These are phyloP conservation scores for Calcarisporium arbuscula DNA, from an alignment of 2,329 filamentous ascomycete genomes.

Conservation along the genomic window DNA sequence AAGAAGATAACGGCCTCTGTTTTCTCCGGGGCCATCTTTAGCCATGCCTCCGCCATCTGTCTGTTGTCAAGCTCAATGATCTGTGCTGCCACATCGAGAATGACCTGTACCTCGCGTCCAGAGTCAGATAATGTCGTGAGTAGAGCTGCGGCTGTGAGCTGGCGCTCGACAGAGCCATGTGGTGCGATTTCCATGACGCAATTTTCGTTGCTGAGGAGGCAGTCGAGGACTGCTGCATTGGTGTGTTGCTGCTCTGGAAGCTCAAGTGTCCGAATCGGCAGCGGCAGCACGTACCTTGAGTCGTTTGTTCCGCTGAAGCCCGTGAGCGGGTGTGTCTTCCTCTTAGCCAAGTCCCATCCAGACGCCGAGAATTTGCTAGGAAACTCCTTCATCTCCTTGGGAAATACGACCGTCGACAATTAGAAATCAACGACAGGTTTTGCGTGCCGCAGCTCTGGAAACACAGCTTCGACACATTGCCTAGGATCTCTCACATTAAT, in stretches of 20 bases:
- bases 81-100: slow-evolving; percentile 66
- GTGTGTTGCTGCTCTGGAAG: slow-evolving; percentile 52
- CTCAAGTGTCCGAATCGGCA: slow-evolving; percentile 50
- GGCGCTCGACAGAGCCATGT: not conserved
- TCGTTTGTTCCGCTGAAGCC: slow-evolving; percentile 70
- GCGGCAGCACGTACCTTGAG: slow-evolving; percentile 49
- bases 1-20: slow-evolving; percentile 48
- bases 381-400: slow-evolving; percentile 57
- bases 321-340: slow-evolving; percentile 43
- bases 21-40: slow-evolving; percentile 20
- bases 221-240: slow-evolving; percentile 58
- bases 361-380: slow-evolving; percentile 56
- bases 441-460: slow-evolving; percentile 43
- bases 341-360: slow-evolving; percentile 57
- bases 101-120: slow-evolving; percentile 41
- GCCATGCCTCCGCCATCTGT: slow-evolving; percentile 47
- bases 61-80: slow-evolving; percentile 58
- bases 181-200: slow-evolving; percentile 7
- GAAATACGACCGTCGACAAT: slow-evolving; percentile 51
- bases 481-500: slow-evolving; percentile 53
- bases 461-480: slow-evolving; percentile 43
- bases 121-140: slow-evolving; percentile 34
- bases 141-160: slow-evolving; percentile 28
- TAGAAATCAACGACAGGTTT: slow-evolving; percentile 59
- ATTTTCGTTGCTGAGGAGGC: slow-evolving; percentile 51